These are phyloP conservation scores for Erysimum cheiri DNA, from an alignment of 441 rosid species.

Conservation along the genomic window DNA sequence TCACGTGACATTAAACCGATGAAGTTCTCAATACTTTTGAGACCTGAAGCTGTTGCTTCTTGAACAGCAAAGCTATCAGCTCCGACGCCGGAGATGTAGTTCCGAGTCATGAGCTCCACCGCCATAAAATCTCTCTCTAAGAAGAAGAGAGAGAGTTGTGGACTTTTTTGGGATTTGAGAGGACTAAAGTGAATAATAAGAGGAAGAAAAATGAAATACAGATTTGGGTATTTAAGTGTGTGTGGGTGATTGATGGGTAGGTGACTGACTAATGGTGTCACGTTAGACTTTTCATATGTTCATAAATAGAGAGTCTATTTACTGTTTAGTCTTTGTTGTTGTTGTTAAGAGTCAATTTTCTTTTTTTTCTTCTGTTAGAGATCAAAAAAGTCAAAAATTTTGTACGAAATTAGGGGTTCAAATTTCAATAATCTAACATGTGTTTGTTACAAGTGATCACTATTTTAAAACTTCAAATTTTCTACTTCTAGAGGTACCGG, in stretches of 20 bases:
- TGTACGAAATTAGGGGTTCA: conserved; percentile 1
- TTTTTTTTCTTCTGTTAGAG: not conserved
- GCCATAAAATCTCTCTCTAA: conserved; percentile 61
- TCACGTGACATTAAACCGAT: conserved; percentile 67
- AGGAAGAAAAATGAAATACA: not conserved
- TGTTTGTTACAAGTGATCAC: not conserved
- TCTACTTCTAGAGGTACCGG: not conserved
- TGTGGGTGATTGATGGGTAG: conserved; percentile 15
- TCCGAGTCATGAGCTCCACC: conserved; percentile 70
- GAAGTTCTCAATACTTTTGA: conserved; percentile 76
- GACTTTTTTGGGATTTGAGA: conserved; percentile 38
- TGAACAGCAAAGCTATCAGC: conserved; percentile 56
- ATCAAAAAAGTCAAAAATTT: conserved; percentile 28
- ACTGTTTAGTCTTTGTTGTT: not conserved
- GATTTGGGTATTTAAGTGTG: not conserved
- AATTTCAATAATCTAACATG: not conserved
- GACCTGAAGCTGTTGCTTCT: conserved; percentile 91
- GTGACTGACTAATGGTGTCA: conserved; percentile 43
- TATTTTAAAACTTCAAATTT: not conserved
- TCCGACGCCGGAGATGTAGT: conserved; percentile 49
- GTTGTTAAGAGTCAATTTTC: conserved; percentile 26
- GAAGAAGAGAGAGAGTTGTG: conserved; percentile 1
- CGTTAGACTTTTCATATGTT: conserved; percentile 37
- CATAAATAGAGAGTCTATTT: conserved; percentile 29
- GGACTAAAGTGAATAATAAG: conserved; percentile 28